These are phyloP conservation scores for Albophoma yamanashiensis DNA, from an alignment of 2,329 filamentous ascomycete species.

Conservation along the genomic window DNA sequence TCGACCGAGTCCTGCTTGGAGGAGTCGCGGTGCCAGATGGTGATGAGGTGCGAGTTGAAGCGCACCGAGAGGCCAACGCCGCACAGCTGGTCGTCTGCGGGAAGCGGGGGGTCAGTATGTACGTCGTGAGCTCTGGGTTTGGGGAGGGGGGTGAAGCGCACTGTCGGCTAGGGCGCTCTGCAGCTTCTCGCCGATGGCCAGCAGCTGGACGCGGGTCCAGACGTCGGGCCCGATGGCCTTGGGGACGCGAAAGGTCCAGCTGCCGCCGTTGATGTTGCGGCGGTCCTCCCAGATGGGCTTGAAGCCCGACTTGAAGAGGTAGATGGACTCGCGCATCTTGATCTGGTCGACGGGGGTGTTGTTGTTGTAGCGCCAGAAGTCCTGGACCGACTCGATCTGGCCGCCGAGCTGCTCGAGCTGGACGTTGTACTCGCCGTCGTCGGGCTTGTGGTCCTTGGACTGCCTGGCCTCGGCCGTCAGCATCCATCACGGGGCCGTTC, in stretches of 20 bases:
- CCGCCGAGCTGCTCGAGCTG: conserved; percentile 51
- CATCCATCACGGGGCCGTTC: background rate
- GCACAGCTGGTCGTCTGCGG: conserved; percentile 71
- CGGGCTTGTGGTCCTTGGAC: conserved; percentile 31
- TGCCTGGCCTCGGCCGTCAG: conserved; percentile 18
- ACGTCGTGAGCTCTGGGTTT: background rate
- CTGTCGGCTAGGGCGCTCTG: conserved; percentile 62
- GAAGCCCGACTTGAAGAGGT: conserved; percentile 71
- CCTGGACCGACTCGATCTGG: conserved; percentile 70
- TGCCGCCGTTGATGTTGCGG: conserved; percentile 74
- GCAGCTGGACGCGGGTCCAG: conserved; percentile 72
- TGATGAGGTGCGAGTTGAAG: conserved; percentile 81
- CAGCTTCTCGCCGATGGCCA: conserved; percentile 74
- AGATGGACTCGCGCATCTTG: conserved; percentile 66
- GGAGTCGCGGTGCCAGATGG: conserved; percentile 86
- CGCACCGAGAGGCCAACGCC: conserved; percentile 80
- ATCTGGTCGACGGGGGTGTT: conserved; percentile 69
- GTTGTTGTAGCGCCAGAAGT: conserved; percentile 77
- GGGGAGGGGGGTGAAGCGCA: too few relatives aligned
- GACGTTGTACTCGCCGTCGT: conserved; percentile 36
- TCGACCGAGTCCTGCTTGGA: conserved; percentile 71
- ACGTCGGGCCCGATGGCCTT: conserved; percentile 64
- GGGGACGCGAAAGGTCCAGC: conserved; percentile 85
- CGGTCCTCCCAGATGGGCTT: conserved; percentile 76
- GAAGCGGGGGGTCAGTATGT: background rate